Evolutionary conservation across 2,329 filamentous ascomycete species (phyloP).

Genomic region (Neocucurbitaria cava): DNA sequence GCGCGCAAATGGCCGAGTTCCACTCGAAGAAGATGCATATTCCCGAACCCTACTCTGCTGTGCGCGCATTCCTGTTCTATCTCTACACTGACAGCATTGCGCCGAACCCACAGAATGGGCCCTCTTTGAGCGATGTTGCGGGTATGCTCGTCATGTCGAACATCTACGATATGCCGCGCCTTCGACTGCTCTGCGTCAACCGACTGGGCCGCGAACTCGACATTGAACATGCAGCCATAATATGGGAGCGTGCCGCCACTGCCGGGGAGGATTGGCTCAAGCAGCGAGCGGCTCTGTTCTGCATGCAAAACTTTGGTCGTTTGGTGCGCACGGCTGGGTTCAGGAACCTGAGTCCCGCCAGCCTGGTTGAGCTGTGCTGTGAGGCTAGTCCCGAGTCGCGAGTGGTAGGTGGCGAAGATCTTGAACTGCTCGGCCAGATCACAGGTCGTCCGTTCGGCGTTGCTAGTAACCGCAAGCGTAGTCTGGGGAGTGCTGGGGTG

Average conservation of each 20-base stretch:
- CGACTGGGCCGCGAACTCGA: conserved; percentile 89
- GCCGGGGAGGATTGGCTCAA: conserved; percentile 94
- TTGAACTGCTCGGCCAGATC: conserved; percentile 66
- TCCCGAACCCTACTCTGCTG: conserved; percentile 91
- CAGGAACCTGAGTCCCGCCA: conserved; percentile 76
- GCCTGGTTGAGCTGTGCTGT: conserved; percentile 89
- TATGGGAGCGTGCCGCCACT: conserved; percentile 92
- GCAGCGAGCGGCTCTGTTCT: conserved; percentile 85
- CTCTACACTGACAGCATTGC: conserved; percentile 93
- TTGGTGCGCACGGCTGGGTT: conserved; percentile 91
- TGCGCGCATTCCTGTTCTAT: conserved; percentile 94
- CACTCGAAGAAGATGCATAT: conserved; percentile 98
- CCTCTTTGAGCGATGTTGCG: conserved; percentile 80
- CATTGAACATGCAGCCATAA: conserved; percentile 91
- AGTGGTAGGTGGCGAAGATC: conserved; percentile 85
- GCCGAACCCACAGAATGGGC: conserved; percentile 53
- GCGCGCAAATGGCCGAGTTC: conserved; percentile 95
- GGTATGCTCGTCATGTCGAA: conserved; percentile 97
- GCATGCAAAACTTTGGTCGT: conserved; percentile 92
- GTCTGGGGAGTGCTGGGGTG: conserved; percentile 46
- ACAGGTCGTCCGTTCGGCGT: conserved; percentile 48
- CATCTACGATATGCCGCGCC: conserved; percentile 94
- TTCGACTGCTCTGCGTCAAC: conserved; percentile 90
- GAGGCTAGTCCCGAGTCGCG: conserved; percentile 94
- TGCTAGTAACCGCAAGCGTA: conserved; percentile 52